Conservation (phyloP, 495 filamentous ascomycete genomes). For the Aspergillus nanangensis region DNA sequence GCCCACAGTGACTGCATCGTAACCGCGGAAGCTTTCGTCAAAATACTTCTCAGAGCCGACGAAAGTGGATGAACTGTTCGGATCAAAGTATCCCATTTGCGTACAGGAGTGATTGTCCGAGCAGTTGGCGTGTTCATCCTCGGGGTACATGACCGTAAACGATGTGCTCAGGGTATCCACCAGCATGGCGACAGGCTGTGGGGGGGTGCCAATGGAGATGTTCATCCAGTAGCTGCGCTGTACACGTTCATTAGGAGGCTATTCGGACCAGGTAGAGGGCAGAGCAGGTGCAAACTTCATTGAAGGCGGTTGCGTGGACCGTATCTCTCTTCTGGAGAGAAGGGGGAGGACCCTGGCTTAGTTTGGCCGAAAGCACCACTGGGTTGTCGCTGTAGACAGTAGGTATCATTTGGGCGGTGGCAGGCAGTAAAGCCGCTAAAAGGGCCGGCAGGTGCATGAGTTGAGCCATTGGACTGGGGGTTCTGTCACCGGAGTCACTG, state of each 20-base stretch:
- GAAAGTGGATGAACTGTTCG: conserved; percentile 3
- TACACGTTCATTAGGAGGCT: background rate
- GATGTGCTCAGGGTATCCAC: background rate
- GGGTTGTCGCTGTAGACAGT: background rate
- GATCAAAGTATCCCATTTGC: conserved; percentile 1
- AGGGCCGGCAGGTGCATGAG: background rate
- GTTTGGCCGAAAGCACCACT: background rate
- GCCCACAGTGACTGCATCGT: background rate
- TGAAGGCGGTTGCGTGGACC: background rate
- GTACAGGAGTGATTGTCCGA: background rate
- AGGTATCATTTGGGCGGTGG: background rate
- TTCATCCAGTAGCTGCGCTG: conserved; percentile 4
- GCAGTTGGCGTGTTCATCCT: background rate
- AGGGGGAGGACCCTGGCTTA: background rate
- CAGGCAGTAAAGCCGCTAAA: background rate
- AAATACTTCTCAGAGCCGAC: background rate
- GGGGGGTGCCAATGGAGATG: conserved; percentile 4
- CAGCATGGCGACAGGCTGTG: conserved; percentile 4
- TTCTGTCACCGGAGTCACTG: background rate
- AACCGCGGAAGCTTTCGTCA: background rate
- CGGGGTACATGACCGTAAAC: conserved; percentile 1
- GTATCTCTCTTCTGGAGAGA: background rate
- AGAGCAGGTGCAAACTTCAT: background rate
- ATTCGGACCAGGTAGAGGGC: background rate
- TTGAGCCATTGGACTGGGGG: background rate